These are phyloP conservation scores for Fusarium luffae DNA, from an alignment of 2,329 filamentous ascomycete genomes.

Conservation along the genomic window DNA sequence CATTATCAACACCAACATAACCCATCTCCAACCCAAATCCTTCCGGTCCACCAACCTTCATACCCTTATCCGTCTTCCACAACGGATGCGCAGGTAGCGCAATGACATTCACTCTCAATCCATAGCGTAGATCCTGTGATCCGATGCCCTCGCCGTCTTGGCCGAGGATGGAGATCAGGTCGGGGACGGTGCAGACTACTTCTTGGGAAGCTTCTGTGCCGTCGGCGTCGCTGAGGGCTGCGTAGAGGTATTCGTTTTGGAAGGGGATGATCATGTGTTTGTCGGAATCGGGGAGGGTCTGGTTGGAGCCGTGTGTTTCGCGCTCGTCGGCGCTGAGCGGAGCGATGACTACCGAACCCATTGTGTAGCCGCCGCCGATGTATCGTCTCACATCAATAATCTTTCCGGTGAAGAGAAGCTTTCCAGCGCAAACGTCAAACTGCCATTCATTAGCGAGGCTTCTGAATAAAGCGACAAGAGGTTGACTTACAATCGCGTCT, in stretches of 20 bases:
- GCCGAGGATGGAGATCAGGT: conserved; percentile 52
- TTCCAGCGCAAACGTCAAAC: conserved; percentile 49
- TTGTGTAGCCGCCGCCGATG: conserved; percentile 55
- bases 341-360: conserved; percentile 52
- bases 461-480: too few relatives aligned
- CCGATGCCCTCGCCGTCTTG: conserved; percentile 62
- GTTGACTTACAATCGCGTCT: conserved; percentile 37
- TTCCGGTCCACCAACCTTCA: conserved; percentile 51
- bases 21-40: conserved; percentile 50
- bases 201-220: conserved; percentile 47
- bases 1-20: conserved; percentile 45
- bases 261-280: conserved; percentile 54
- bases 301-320: conserved; percentile 34
- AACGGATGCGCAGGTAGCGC: conserved; percentile 61
- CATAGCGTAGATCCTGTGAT: conserved; percentile 63
- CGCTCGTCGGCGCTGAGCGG: conserved; percentile 49
- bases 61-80: conserved; percentile 56
- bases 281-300: conserved; percentile 30
- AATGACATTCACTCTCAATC: conserved; percentile 61
- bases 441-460: background rate
- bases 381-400: conserved; percentile 54
- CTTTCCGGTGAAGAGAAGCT: conserved; percentile 54
- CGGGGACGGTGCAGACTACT: conserved; percentile 52
- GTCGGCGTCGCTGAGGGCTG: conserved; percentile 48
- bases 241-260: conserved; percentile 57